Percentiles rank a stretch among this genome's conserved stretches.
Conservation (phyloP, 2,329 filamentous ascomycete genomes). For the Paraphoma sp. region DNA sequence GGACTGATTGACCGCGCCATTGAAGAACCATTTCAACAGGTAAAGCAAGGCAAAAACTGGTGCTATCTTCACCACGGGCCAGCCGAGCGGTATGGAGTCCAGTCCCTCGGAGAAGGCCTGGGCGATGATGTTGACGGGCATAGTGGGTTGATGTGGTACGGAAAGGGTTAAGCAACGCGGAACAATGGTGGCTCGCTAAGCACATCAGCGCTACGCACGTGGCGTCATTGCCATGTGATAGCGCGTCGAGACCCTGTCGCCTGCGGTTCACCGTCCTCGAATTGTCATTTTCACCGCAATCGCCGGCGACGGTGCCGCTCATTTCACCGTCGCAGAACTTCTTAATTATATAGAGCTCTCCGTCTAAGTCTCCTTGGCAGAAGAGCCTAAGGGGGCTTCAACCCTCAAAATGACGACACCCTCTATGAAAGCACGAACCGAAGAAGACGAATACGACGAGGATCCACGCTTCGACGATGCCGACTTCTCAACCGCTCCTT, state of each 20-base stretch:
- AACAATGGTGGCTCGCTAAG: conserved; percentile 33
- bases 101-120: conserved; percentile 63
- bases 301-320: conserved; percentile 10
- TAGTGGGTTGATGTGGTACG: conserved; percentile 45
- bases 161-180: conserved; percentile 30
- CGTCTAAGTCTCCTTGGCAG: neutral
- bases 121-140: conserved; percentile 68
- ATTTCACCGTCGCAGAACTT: conserved; percentile 10
- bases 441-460: conserved; percentile 17
- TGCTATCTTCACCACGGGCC: conserved; percentile 59
- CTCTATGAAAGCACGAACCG: conserved; percentile 3
- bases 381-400: no score
- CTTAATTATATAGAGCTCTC: neutral
- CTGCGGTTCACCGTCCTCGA: conserved; percentile 8
- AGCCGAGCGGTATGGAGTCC: conserved; percentile 60
- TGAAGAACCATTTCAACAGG: conserved; percentile 76
- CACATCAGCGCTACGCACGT: conserved; percentile 18
- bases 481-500: conserved; percentile 65
- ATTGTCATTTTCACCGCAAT: conserved; percentile 1
- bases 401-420: conserved; percentile 12
- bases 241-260: conserved; percentile 19
- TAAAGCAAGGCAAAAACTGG: conserved; percentile 61
- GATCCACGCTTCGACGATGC: conserved; percentile 46
- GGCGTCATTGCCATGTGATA: conserved; percentile 39
- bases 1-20: conserved; percentile 74